Evolutionary conservation across 495 filamentous ascomycete species (phyloP), one percentile per base, ranked within the genome.

Genomic region (Penicillium lividum): DNA sequence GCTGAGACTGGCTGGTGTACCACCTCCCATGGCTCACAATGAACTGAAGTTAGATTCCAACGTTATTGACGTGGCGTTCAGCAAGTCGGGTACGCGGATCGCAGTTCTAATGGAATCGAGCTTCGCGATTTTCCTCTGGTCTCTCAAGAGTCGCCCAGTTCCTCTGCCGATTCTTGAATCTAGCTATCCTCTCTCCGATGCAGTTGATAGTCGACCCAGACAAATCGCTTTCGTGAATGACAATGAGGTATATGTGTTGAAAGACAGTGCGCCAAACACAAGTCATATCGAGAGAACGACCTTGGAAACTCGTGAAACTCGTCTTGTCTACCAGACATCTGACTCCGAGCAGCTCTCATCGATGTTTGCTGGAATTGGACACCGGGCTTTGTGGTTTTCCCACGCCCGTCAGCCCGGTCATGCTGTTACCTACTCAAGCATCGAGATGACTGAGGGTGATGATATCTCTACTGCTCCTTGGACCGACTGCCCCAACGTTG

Each of bases 1-100:
- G 5, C 79, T 98, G 65, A 80, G 89, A 57, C 77, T 86, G 48
- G 87, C 91, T 42, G 96, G 93, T 63, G 82, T 95, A 15, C 94
- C 94, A 40, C 94, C 94, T 36, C 94, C 94, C 33, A 96, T 97
- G 91, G 84, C 93, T 15, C 79, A 93, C 54, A 86, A 86, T 63
- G 91, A 96, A 59, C 64, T 97, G 48, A 60, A 74, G 25, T 66
- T 91, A 30, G 77, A 80, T 42, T 81, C 81, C 4, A 87, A 86
- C 51, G 79, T 82, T 8, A 75, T 89, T 54, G 92, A 97, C 69
- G 83, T 92, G 50, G 86, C 89, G 5, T 85, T 96, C 60, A 86
- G 84, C 62, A 77, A 78, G 29, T 81, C 82, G 22, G 84, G 84
- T 38, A 82, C 78, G n/a, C 75, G 80, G 15, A 85, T 97, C 68